Conservation (phyloP, 2,329 filamentous ascomycete species). For the Capronia epimyces region DNA sequence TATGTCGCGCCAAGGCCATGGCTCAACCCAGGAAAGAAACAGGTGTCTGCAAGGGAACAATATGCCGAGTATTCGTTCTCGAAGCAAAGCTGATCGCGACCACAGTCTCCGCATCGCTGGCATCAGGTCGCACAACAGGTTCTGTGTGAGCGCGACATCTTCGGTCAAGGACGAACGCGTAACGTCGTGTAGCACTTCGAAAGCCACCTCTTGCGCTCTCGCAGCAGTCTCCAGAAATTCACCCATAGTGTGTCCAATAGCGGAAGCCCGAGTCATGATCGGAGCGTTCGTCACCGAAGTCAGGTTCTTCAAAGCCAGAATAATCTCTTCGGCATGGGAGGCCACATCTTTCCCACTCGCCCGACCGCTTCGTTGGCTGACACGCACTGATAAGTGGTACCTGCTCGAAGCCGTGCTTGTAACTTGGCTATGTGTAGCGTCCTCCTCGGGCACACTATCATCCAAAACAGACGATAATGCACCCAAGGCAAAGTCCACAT, state of each 20-base stretch:
- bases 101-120: conserved; percentile 72
- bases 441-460: conserved; percentile 4
- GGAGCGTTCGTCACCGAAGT: conserved; percentile 22
- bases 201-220: conserved; percentile 61
- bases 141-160: conserved; percentile 57
- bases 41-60: conserved; percentile 62
- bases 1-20: conserved; percentile 32
- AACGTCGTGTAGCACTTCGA: conserved; percentile 69
- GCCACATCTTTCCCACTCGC: conserved; percentile 10
- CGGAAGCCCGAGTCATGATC: conserved; percentile 18
- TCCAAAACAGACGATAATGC: conserved; percentile 43
- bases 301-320: conserved; percentile 20
- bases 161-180: conserved; percentile 63
- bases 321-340: conserved; percentile 20
- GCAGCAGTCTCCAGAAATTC: conserved; percentile 13
- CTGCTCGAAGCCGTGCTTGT: conserved; percentile 45
- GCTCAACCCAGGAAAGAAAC: conserved; percentile 43
- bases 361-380: conserved; percentile 18
- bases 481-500: conserved; percentile 65
- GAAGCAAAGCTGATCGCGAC: conserved; percentile 60
- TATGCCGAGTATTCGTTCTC: conserved; percentile 71
- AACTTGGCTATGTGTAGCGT: conserved; percentile 17
- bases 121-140: conserved; percentile 57
- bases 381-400: conserved; percentile 13
- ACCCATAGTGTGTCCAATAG: conserved; percentile 18